A percentile compares a stretch with the other conserved stretches of the same genome.
Evolutionary conservation across 2,329 filamentous ascomycete genomes (phyloP).

Genomic region (Davidsoniella eucalypti): DNA sequence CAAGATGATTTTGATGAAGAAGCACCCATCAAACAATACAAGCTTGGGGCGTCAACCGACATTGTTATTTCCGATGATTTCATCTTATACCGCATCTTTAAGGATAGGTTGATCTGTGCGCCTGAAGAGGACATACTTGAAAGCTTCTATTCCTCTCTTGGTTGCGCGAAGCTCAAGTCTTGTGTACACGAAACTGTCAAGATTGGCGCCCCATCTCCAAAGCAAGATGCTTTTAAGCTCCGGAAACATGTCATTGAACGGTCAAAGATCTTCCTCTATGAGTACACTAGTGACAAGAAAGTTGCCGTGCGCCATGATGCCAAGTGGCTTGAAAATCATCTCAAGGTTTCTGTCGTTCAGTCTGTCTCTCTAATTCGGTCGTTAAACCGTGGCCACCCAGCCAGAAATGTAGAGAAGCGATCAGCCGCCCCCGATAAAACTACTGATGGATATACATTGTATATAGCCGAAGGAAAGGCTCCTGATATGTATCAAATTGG

Average conservation of each 20-base stretch:
- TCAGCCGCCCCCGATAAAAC: slow-evolving; percentile 50
- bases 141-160: slow-evolving; percentile 66
- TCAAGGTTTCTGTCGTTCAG: slow-evolving; percentile 61
- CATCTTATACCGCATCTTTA: slow-evolving; percentile 77
- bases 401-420: slow-evolving; percentile 57
- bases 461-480: slow-evolving; percentile 47
- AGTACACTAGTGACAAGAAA: slow-evolving; percentile 48
- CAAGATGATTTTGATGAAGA: slow-evolving; percentile 32
- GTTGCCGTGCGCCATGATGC: slow-evolving; percentile 74
- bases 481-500: slow-evolving; percentile 87
- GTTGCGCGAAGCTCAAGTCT: slow-evolving; percentile 57
- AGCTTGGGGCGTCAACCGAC: slow-evolving; percentile 52
- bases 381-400: slow-evolving; percentile 46
- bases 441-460: slow-evolving; percentile 47
- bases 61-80: slow-evolving; percentile 79
- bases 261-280: slow-evolving; percentile 77
- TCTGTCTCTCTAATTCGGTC: slow-evolving; percentile 62
- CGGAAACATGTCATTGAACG: slow-evolving; percentile 75
- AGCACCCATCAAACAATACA: slow-evolving; percentile 57
- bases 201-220: slow-evolving; percentile 48
- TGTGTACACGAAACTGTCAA: slow-evolving; percentile 64
- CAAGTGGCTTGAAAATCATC: slow-evolving; percentile 78
- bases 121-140: slow-evolving; percentile 83
- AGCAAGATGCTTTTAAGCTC: slow-evolving; percentile 54
- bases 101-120: slow-evolving; percentile 64